phyloP scores from a whole-genome alignment of 2,329 filamentous ascomycete species.

The Teratosphaeria destructans region DNA sequence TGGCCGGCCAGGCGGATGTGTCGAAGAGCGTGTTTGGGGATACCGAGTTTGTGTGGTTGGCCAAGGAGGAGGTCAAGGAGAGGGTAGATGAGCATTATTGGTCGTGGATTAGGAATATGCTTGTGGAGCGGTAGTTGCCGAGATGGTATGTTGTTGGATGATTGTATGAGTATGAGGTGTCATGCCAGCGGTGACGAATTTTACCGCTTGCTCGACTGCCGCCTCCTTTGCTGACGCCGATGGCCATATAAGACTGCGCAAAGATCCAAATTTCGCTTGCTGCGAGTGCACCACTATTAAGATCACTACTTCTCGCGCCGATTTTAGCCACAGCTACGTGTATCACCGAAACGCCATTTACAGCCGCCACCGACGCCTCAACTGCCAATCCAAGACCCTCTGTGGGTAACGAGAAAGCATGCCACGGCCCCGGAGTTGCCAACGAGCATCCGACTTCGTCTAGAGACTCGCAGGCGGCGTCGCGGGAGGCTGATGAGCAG shows the following conservation, averaged over 20 bases:
- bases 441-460: background rate
- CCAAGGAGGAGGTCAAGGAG: conserved; percentile 72
- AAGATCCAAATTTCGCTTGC: too few species aligned
- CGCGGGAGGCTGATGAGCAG: background rate
- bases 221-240: background rate
- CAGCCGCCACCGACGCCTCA: too few species aligned
- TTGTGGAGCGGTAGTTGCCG: conserved; percentile 55
- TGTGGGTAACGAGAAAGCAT: too few species aligned
- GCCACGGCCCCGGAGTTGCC: background rate
- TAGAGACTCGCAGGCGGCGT: background rate
- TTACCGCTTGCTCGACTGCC: background rate
- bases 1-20: conserved; percentile 89
- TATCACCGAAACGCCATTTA: too few species aligned
- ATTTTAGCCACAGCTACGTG: too few species aligned
- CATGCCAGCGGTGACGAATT: background rate
- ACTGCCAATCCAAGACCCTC: too few species aligned
- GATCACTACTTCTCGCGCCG: too few species aligned
- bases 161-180: background rate
- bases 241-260: background rate
- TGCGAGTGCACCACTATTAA: too few species aligned
- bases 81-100: conserved; percentile 60
- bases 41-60: conserved; percentile 82
- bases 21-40: conserved; percentile 60
- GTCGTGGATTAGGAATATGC: conserved; percentile 67
- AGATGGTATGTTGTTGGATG: conserved; percentile 2